These are phyloP conservation scores for Raddia distichophylla DNA, from an alignment of 176 grass and related monocot species.

Conservation along the genomic window DNA sequence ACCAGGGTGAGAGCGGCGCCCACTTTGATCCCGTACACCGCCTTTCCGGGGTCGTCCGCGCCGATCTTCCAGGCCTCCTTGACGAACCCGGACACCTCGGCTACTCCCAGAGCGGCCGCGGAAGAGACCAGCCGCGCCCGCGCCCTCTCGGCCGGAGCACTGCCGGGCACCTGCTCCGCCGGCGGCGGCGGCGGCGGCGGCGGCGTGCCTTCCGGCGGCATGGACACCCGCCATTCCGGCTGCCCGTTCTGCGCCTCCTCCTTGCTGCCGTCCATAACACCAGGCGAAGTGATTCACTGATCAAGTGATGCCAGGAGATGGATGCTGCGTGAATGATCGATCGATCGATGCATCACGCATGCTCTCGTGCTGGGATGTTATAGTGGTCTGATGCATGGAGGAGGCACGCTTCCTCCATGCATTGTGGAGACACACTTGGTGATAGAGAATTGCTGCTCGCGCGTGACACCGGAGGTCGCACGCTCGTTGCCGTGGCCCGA, in stretches of 20 bases:
- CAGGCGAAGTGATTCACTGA: neutral
- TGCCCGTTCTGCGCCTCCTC: neutral
- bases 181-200: neutral
- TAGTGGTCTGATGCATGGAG: neutral
- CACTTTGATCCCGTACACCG: slow-evolving; percentile 48
- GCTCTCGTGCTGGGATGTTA: neutral
- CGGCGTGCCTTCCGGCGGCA: slow-evolving; percentile 30
- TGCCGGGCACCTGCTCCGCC: neutral
- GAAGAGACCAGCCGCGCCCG: neutral
- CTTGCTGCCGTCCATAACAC: neutral
- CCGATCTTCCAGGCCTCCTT: slow-evolving; percentile 42
- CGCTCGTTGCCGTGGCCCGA: neutral
- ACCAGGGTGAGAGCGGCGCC: slow-evolving; percentile 50
- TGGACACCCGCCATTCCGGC: slow-evolving; percentile 39
- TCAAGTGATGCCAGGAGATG: neutral
- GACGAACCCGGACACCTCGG: neutral
- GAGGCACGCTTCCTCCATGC: neutral
- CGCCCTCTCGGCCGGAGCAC: neutral
- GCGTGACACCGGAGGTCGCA: neutral
- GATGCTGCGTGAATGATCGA: neutral
- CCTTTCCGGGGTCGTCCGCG: slow-evolving; percentile 49
- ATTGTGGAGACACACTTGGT: neutral
- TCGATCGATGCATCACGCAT: neutral
- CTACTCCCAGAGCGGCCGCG: neutral
- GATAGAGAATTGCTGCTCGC: neutral